Conservation (phyloP, 2,329 filamentous ascomycete species). For the Aspergillus aculeatus region DNA sequence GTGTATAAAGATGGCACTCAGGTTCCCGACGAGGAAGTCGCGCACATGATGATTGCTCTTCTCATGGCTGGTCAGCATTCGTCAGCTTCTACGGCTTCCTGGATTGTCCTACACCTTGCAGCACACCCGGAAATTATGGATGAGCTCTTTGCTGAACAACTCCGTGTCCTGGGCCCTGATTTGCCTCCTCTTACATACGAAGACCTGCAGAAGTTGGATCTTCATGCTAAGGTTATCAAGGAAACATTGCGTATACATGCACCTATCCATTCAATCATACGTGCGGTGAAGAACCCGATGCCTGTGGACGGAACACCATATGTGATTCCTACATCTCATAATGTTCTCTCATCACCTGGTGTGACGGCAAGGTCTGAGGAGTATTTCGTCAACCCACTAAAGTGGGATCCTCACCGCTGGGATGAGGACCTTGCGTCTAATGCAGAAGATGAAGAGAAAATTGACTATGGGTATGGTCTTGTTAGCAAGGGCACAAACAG, state of each 20-base stretch:
- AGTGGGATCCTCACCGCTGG: conserved; percentile 93
- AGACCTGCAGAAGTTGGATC: conserved; percentile 71
- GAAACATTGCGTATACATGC: conserved; percentile 89
- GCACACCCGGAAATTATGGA: conserved; percentile 76
- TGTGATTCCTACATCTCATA: conserved; percentile 76
- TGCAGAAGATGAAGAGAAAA: conserved; percentile 65
- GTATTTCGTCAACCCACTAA: conserved; percentile 77
- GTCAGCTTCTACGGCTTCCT: conserved; percentile 77
- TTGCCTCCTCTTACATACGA: conserved; percentile 75
- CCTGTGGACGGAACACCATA: conserved; percentile 78
- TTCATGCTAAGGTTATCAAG: conserved; percentile 83
- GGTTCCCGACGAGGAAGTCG: conserved; percentile 80
- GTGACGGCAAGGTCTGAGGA: conserved; percentile 69
- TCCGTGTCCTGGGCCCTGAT: conserved; percentile 68
- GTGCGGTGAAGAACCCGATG: conserved; percentile 86
- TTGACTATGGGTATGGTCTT: conserved; percentile 91
- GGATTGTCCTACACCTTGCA: conserved; percentile 81
- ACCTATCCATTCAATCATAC: conserved; percentile 93
- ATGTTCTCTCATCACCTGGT: conserved; percentile 79
- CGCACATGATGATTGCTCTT: conserved; percentile 91
- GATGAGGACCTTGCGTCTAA: conserved; percentile 55
- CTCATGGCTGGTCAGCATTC: conserved; percentile 92
- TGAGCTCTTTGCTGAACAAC: conserved; percentile 80
- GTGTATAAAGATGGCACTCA: conserved; percentile 77
- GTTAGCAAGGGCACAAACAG: conserved; percentile 87